Base-by-base conservation (phyloP, 2,329 filamentous ascomycete genomes). In the Fusarium foetens region DNA sequence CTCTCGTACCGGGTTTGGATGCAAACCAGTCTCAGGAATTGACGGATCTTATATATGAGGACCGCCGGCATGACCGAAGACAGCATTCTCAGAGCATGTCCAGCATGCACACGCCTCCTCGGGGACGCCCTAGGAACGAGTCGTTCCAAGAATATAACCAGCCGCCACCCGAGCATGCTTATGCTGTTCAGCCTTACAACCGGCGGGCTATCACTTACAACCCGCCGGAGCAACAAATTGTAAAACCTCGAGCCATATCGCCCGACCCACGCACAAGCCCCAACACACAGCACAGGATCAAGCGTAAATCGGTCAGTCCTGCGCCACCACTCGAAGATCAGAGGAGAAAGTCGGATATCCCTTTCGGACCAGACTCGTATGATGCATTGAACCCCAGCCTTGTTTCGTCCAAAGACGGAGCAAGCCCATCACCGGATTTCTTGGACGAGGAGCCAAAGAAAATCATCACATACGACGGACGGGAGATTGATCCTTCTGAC, bases 401-500 rank as follows among this genome's bases (percentile, higher is more conserved):
- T 21, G 81, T 79, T 80, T n/a, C 80, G 79, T 29, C 80, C 9
- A 72, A 72, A 14, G 70, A 74, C 25, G 75, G 75, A 2, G 59
- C 59, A 39, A 76, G 86, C 52, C 85, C 84, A 55, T 83, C 86
- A 5, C 63, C 73, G 8, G 71, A 75, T 45, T 75, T 68, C n/a
- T 51, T 75, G 71, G 88, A 90, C 58, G 82, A 85, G 1, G 86
- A 88, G 57, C 91, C 89, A 13, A 73, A 74, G 33, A 93, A 93
- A 76, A 94, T 95, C 68, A 90, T 94, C 58, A 92, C 90, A 2
- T 87, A 92, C 70, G 92, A 94, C 77, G 93, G 93, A 11, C 87
- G 91, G 61, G 91, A 94, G 75, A 88, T 95, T 61, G 93, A 95
- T 77, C 93, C 93, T 2, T 94, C 92, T 1, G 93, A 95, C 79